Evolutionary conservation across 352 stramenopile genomes (phyloP).

Genomic region (Globisporangium irregulare): DNA sequence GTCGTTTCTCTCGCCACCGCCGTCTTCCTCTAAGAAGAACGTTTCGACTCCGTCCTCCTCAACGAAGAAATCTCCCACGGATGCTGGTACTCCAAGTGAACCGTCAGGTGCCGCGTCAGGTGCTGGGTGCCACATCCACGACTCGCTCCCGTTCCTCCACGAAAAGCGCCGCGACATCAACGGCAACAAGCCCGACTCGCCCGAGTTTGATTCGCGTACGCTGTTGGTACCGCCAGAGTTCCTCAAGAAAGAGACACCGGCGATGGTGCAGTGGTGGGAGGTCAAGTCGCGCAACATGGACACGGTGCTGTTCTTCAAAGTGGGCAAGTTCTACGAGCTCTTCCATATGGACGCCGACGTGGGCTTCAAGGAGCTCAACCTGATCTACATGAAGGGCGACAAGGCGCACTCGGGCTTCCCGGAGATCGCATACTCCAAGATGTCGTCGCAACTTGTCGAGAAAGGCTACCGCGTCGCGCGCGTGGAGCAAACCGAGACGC

Average conservation of each 20-base stretch:
- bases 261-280: slow-evolving; percentile 98
- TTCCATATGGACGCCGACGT: slow-evolving; percentile 99
- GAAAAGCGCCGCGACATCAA: slow-evolving; percentile 87
- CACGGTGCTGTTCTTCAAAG: slow-evolving; percentile 99
- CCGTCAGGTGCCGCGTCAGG: slow-evolving; percentile 40
- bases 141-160: slow-evolving; percentile 91
- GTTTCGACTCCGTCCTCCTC: slow-evolving; percentile 12
- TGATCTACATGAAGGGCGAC: slow-evolving; percentile 99
- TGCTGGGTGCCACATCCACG: slow-evolving; percentile 83
- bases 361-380: slow-evolving; percentile 92
- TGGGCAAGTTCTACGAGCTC: slow-evolving; percentile 96
- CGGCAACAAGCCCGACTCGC: slow-evolving; percentile 70
- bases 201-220: slow-evolving; percentile 92
- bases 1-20: slow-evolving; percentile 37
- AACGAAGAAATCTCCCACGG: slow-evolving; percentile 22
- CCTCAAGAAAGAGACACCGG: slow-evolving; percentile 90
- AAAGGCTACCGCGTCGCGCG: slow-evolving; percentile 97
- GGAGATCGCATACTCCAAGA: slow-evolving; percentile 97
- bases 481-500: slow-evolving; percentile 99
- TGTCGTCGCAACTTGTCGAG: slow-evolving; percentile 92
- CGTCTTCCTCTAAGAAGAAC: slow-evolving; percentile 26
- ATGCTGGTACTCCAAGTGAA: slow-evolving; percentile 11
- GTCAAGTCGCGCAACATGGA: slow-evolving; percentile 98
- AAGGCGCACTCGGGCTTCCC: slow-evolving; percentile 98
- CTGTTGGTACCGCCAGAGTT: slow-evolving; percentile 89